phyloP scores from a whole-genome alignment of 306 rosid species.

The Abrus pulchellus region DNA sequence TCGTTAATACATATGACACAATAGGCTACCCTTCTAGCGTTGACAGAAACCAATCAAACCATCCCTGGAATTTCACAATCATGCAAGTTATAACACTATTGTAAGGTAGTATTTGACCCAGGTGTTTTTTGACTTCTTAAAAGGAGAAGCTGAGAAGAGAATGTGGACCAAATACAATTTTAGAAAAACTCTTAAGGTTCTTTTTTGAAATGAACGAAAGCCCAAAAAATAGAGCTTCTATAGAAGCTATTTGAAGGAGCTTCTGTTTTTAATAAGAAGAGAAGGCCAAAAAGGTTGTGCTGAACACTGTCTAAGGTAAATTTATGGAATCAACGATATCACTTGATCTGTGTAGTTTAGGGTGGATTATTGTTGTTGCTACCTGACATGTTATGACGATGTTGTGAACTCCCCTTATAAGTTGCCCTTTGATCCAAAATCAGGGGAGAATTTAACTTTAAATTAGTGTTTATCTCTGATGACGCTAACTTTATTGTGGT shows the following conservation, averaged over 20 bases:
- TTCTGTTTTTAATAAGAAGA: not conserved
- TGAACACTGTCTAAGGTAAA: not conserved
- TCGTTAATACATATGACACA: not conserved
- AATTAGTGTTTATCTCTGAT: conserved; percentile 23
- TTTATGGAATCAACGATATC: conserved; percentile 29
- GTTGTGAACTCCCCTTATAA: conserved; percentile 19
- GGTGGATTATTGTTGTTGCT: conserved; percentile 16
- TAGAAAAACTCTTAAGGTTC: not conserved
- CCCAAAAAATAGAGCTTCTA: too few relatives aligned
- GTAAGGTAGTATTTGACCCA: not conserved
- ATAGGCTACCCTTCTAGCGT: not conserved
- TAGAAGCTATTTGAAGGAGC: not conserved
- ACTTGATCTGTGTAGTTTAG: not conserved
- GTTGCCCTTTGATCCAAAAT: conserved; percentile 34
- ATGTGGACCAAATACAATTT: not conserved
- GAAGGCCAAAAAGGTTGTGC: not conserved
- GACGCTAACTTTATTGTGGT: conserved; percentile 37
- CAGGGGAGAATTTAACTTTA: conserved; percentile 1
- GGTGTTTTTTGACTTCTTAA: not conserved
- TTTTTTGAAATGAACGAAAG: not conserved
- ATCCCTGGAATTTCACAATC: not conserved
- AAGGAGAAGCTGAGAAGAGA: not conserved
- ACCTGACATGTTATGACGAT: not conserved
- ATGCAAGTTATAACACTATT: conserved; percentile 1
- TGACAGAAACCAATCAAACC: not conserved